phyloP scores from a whole-genome alignment of 108 stramenopile genomes.

The Cyclostephanos tholiformis region DNA sequence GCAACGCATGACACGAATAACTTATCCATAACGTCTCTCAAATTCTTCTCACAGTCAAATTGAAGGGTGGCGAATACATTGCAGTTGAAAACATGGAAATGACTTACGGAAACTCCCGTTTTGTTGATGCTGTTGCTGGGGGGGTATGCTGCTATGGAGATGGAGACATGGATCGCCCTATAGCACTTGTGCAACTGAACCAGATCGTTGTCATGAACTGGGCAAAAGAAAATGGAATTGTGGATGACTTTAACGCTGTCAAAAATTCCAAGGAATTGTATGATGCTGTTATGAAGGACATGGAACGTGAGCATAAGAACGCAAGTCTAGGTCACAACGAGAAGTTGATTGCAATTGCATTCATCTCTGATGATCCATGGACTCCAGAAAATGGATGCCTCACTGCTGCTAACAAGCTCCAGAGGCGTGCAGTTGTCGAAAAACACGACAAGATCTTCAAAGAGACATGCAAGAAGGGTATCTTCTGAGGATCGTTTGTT shows the following conservation, averaged over 20 bases:
- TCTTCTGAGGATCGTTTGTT: constrained; percentile 48
- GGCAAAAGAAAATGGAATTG: constrained; percentile 73
- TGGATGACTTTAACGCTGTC: constrained; percentile 61
- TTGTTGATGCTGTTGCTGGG: constrained; percentile 78
- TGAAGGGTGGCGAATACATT: constrained; percentile 93
- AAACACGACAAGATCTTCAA: constrained; percentile 68
- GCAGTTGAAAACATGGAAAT: constrained; percentile 88
- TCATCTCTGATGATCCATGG: constrained; percentile 72
- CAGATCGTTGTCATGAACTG: constrained; percentile 67
- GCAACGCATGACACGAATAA: not conserved
- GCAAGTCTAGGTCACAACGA: constrained; percentile 77
- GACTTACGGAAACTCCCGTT: constrained; percentile 67
- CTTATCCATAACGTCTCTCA: not conserved
- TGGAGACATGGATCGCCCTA: constrained; percentile 90
- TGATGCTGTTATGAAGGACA: constrained; percentile 70
- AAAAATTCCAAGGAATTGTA: constrained; percentile 68
- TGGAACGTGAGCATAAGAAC: constrained; percentile 68
- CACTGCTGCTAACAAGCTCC: constrained; percentile 89
- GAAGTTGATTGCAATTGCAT: constrained; percentile 66
- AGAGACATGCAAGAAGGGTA: constrained; percentile 70
- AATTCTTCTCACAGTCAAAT: constrained; percentile 54
- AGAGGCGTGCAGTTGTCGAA: constrained; percentile 74
- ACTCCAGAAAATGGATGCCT: constrained; percentile 89
- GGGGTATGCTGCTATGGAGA: constrained; percentile 88
- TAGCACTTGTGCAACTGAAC: constrained; percentile 78